These are phyloP conservation scores for Ceratocystis colombiana DNA, from an alignment of 2,329 filamentous ascomycete genomes.

Conservation along the genomic window DNA sequence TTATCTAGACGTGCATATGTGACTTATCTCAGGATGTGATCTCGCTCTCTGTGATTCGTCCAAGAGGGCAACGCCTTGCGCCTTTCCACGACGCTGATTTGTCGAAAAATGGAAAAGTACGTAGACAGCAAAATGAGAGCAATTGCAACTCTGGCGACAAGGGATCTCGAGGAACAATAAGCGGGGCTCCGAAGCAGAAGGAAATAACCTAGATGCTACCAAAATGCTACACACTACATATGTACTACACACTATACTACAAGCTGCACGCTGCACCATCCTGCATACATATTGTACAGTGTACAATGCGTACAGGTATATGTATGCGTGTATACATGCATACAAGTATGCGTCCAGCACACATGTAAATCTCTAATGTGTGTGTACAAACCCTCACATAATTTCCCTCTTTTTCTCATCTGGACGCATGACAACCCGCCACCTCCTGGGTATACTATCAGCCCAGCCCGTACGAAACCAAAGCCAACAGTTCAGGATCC, in stretches of 20 bases:
- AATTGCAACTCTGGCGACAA: constrained; percentile 6
- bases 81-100: neutral
- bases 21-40: neutral
- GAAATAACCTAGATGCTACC: constrained; percentile 10
- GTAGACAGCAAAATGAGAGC: neutral
- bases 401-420: constrained; percentile 6
- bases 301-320: neutral
- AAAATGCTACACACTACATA: neutral
- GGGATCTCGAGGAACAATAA: constrained; percentile 15
- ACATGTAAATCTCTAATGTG: neutral
- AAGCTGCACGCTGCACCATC: neutral
- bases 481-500: neutral
- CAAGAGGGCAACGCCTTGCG: neutral
- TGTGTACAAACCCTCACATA: neutral
- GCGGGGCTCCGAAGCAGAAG: constrained; percentile 6
- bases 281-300: neutral
- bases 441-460: neutral
- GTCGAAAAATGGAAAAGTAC: constrained; percentile 8
- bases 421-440: neutral
- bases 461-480: neutral
- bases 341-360: neutral
- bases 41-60: constrained; percentile 5
- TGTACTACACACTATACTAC: neutral
- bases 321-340: neutral
- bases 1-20: constrained; percentile 8